phyloP scores from a whole-genome alignment of 2,329 filamentous ascomycete species.

The Sclerotinia sclerotiorum region DNA sequence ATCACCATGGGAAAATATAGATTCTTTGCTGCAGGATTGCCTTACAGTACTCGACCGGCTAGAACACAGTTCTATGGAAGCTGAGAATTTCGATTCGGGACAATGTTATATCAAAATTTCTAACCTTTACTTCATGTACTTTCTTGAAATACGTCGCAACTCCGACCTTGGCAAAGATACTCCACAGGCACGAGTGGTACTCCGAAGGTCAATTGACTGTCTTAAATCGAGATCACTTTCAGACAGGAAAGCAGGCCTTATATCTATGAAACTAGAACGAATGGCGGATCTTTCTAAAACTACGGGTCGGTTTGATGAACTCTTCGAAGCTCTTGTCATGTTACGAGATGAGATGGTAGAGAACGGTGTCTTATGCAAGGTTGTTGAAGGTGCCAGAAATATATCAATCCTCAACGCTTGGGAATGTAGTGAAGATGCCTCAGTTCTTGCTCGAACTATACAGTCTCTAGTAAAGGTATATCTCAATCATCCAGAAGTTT shows the following conservation, averaged over 20 bases:
- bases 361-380: slow-evolving; percentile 54
- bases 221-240: slow-evolving; percentile 53
- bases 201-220: slow-evolving; percentile 64
- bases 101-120: slow-evolving; percentile 66
- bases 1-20: slow-evolving; percentile 55
- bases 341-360: slow-evolving; percentile 63
- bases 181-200: slow-evolving; percentile 51
- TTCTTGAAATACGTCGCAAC: slow-evolving; percentile 52
- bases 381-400: slow-evolving; percentile 52
- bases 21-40: slow-evolving; percentile 58
- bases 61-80: slow-evolving; percentile 38
- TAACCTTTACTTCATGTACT: slow-evolving; percentile 68
- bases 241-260: slow-evolving; percentile 60
- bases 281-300: slow-evolving; percentile 61
- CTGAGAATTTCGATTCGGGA: slow-evolving; percentile 38
- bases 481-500: slow-evolving; percentile 57
- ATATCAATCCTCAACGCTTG: slow-evolving; percentile 55
- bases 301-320: slow-evolving; percentile 54
- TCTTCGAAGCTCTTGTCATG: slow-evolving; percentile 56
- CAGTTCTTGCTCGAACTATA: slow-evolving; percentile 58
- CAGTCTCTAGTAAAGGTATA: slow-evolving; percentile 60
- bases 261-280: slow-evolving; percentile 64
- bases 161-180: slow-evolving; percentile 45
- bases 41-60: slow-evolving; percentile 54
- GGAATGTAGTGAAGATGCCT: slow-evolving; percentile 50